phyloP scores from a whole-genome alignment of 129 eudicot species.

The Artemisia tridentata region DNA sequence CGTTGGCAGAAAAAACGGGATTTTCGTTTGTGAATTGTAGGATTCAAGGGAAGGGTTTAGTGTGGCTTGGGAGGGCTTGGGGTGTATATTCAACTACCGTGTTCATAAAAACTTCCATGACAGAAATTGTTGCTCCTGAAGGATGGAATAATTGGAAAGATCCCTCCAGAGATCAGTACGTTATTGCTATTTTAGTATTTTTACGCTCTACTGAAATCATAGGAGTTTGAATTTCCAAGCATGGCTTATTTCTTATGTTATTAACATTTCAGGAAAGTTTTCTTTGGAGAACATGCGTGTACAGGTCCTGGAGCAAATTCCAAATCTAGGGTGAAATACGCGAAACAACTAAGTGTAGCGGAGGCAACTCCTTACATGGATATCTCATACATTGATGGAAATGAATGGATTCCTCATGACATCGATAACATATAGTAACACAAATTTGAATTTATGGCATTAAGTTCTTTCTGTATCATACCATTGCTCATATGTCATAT shows the following conservation, averaged over 20 bases:
- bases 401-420: slow-evolving; percentile 49
- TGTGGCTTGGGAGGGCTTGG: slow-evolving; percentile 98
- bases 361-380: slow-evolving; percentile 61
- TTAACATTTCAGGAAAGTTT: slow-evolving; percentile 48
- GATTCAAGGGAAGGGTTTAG: slow-evolving; percentile 66
- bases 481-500: neutral
- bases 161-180: slow-evolving; percentile 56
- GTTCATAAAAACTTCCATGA: slow-evolving; percentile 68
- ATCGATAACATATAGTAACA: slow-evolving; percentile 8
- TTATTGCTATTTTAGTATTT: slow-evolving; percentile 23
- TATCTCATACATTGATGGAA: slow-evolving; percentile 58
- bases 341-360: slow-evolving; percentile 45
- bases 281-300: slow-evolving; percentile 70
- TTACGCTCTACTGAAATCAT: neutral
- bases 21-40: slow-evolving; percentile 73
- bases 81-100: slow-evolving; percentile 73
- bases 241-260: slow-evolving; percentile 2
- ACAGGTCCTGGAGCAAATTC: slow-evolving; percentile 66
- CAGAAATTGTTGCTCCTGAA: slow-evolving; percentile 63
- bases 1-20: slow-evolving; percentile 58
- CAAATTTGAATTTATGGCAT: slow-evolving; percentile 4
- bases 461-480: slow-evolving; percentile 7
- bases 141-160: slow-evolving; percentile 97
- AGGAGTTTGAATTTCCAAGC: neutral
- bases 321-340: slow-evolving; percentile 51